These are phyloP conservation scores for Lactarius hatsudake DNA, from an alignment of 768 basidiomycete genomes.

Conservation along the genomic window DNA sequence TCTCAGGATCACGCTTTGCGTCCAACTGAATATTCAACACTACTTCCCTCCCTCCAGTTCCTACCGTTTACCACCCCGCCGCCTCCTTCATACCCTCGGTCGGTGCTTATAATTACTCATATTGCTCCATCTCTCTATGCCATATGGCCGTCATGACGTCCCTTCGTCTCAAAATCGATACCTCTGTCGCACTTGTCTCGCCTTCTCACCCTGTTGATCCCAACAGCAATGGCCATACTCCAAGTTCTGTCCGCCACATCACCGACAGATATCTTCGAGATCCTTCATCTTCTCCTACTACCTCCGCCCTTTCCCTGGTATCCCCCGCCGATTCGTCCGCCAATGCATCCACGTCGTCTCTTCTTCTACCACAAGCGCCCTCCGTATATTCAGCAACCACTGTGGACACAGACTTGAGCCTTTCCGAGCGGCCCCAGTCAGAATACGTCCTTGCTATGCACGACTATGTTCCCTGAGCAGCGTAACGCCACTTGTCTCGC, in stretches of 20 bases:
- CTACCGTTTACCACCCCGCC: not conserved
- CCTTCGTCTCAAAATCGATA: slow-evolving; percentile 36
- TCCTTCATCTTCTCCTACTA: slow-evolving; percentile 18
- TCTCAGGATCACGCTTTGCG: not conserved
- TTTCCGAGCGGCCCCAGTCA: slow-evolving; percentile 30
- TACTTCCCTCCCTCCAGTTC: not conserved
- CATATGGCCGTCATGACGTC: slow-evolving; percentile 30
- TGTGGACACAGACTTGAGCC: slow-evolving; percentile 25
- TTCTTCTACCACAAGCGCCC: slow-evolving; percentile 30
- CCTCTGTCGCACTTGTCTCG: slow-evolving; percentile 30
- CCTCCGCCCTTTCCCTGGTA: slow-evolving; percentile 22
- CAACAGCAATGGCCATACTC: slow-evolving; percentile 13
- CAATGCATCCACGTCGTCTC: slow-evolving; percentile 30
- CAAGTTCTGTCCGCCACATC: slow-evolving; percentile 18
- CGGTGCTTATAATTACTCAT: slow-evolving; percentile 1
- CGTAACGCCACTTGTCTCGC: slow-evolving; percentile 77
- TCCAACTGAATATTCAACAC: not conserved
- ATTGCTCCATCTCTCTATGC: slow-evolving; percentile 27
- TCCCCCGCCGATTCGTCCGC: slow-evolving; percentile 25
- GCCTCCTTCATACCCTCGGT: not conserved
- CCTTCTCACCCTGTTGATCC: slow-evolving; percentile 28
- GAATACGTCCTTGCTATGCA: slow-evolving; percentile 92
- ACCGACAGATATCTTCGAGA: slow-evolving; percentile 25
- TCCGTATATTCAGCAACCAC: slow-evolving; percentile 30
- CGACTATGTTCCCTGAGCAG: slow-evolving; percentile 74